Evolutionary conservation across 148 eudicot genomes (phyloP).

Genomic region (Pharnaceum exiguum): DNA sequence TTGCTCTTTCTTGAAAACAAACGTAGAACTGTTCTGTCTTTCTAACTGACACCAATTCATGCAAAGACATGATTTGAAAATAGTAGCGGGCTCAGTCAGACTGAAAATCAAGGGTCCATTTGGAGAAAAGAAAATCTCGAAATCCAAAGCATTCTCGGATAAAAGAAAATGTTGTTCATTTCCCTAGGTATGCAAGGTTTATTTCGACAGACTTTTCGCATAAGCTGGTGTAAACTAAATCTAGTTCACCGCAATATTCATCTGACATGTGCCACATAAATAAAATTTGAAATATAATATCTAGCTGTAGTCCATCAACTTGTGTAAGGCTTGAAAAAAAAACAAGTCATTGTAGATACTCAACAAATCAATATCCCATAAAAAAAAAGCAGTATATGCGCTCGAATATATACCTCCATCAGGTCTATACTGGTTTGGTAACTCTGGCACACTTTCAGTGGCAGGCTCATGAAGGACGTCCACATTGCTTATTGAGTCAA

Average conservation of each 20-base stretch:
- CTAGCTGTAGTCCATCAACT: too few relatives aligned
- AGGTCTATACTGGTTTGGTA: slow-evolving; percentile 16
- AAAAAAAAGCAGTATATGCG: neutral
- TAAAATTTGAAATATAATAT: too few relatives aligned
- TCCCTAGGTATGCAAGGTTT: too few relatives aligned
- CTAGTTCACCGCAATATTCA: too few relatives aligned
- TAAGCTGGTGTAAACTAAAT: neutral
- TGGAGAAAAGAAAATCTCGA: neutral
- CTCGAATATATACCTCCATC: slow-evolving; percentile 24
- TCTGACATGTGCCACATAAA: too few relatives aligned
- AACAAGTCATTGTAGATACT: neutral
- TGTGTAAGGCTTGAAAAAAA: neutral
- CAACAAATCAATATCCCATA: slow-evolving; percentile 2
- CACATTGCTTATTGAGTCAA: slow-evolving; percentile 17
- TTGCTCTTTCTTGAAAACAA: too few relatives aligned
- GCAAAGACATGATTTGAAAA: too few relatives aligned
- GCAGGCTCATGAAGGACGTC: slow-evolving; percentile 23
- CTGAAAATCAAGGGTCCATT: neutral
- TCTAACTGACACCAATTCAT: too few relatives aligned
- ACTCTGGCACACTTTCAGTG: slow-evolving; percentile 13
- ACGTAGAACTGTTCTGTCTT: too few relatives aligned
- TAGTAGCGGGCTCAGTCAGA: too few relatives aligned
- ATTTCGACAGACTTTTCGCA: neutral
- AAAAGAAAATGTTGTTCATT: neutral
- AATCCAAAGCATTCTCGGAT: neutral